Conservation (phyloP, 2,329 filamentous ascomycete species). For the Xylariales sp. region DNA sequence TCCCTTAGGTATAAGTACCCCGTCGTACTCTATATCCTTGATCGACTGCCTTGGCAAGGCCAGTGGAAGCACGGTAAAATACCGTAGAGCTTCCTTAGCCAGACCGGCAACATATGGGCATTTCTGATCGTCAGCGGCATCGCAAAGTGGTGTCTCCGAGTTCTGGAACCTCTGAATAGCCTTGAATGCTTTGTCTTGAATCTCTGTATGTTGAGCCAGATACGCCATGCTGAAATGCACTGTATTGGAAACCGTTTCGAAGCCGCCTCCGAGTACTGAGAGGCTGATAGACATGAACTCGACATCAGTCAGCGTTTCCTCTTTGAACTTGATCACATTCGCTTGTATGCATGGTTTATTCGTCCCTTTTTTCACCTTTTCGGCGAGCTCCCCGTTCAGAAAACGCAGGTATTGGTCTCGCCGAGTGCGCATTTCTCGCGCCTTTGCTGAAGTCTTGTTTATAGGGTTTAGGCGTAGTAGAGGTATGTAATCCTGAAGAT, state of each 20-base stretch:
- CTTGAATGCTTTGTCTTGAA: conserved; percentile 64
- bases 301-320: conserved; percentile 41
- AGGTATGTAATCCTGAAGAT: conserved; percentile 83
- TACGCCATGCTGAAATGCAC: conserved; percentile 76
- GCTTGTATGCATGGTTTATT: conserved; percentile 38
- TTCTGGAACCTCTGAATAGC: conserved; percentile 48
- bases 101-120: conserved; percentile 60
- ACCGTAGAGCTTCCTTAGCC: conserved; percentile 57
- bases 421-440: conserved; percentile 60
- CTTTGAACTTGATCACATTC: conserved; percentile 31
- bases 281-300: conserved; percentile 78
- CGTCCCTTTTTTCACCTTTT: conserved; percentile 33
- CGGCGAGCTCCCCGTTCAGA: conserved; percentile 54
- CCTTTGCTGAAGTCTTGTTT: conserved; percentile 37
- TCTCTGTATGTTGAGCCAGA: conserved; percentile 60
- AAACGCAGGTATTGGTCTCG: conserved; percentile 64
- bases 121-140: conserved; percentile 58
- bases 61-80: conserved; percentile 59
- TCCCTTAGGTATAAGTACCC: conserved; percentile 54
- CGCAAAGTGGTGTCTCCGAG: conserved; percentile 58
- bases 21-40: conserved; percentile 54
- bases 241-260: conserved; percentile 78
- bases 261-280: conserved; percentile 75
- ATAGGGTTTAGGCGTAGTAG: conserved; percentile 58
- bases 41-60: conserved; percentile 58